phyloP scores from a whole-genome alignment of 176 grass and related monocot species.

The Rhynchospora breviuscula region DNA sequence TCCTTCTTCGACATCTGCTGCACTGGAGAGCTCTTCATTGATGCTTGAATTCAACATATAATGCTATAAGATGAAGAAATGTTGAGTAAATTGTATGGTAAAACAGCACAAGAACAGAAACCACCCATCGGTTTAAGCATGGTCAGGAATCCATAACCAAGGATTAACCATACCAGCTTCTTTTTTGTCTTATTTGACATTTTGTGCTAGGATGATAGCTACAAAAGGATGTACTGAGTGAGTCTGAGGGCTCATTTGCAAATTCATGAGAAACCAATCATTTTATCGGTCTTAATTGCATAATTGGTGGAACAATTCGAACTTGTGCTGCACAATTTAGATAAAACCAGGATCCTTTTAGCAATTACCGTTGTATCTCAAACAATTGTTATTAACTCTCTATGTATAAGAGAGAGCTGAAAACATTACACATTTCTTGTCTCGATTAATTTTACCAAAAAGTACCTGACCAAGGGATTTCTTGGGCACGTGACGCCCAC shows the following conservation, averaged over 20 bases:
- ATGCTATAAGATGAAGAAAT: slow-evolving; percentile 32
- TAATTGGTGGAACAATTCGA: neutral
- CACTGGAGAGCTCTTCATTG: slow-evolving; percentile 61
- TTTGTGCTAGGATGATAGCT: neutral
- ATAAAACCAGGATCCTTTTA: neutral
- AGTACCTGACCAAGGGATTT: slow-evolving; percentile 90
- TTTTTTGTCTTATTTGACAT: neutral
- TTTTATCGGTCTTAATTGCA: neutral
- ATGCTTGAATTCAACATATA: slow-evolving; percentile 77
- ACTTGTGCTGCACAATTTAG: neutral
- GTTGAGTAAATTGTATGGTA: neutral
- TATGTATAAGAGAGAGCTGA: too few species aligned
- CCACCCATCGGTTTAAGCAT: neutral
- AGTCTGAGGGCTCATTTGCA: neutral
- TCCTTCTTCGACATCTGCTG: slow-evolving; percentile 50
- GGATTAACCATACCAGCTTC: neutral
- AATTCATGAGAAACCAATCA: neutral
- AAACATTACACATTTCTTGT: neutral
- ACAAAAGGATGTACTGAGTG: neutral
- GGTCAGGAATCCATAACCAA: neutral
- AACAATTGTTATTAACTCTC: neutral
- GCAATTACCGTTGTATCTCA: neutral
- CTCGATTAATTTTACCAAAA: neutral
- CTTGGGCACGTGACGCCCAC: slow-evolving; percentile 57
- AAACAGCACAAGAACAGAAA: neutral